phyloP scores from a whole-genome alignment of 139 green algal genomes.

The Chlamydomonas sphaeroides region DNA sequence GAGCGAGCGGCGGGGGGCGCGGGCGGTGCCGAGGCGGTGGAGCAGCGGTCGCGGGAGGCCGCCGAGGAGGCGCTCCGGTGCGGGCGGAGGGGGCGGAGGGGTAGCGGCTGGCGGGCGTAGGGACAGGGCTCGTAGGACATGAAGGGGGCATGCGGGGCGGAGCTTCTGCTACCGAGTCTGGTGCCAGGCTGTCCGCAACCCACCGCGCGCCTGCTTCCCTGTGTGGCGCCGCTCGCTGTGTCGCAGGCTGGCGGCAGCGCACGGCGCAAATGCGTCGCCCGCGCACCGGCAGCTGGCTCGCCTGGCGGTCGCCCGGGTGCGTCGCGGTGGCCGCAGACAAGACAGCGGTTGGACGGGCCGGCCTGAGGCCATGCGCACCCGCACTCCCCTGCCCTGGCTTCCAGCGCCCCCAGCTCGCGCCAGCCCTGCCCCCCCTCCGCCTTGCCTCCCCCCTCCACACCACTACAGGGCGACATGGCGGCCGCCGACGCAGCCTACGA shows the following conservation, averaged over 20 bases:
- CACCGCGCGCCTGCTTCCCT: too few relatives aligned
- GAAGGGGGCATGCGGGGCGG: too few relatives aligned
- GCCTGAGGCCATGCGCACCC: too few relatives aligned
- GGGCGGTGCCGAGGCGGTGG: conserved; percentile 1
- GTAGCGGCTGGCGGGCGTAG: too few relatives aligned
- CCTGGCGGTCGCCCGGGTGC: background rate
- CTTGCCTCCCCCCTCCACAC: background rate
- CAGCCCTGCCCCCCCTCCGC: background rate
- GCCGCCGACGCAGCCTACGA: conserved; percentile 16
- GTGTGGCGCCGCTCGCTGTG: too few relatives aligned
- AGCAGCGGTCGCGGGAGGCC: conserved; percentile 10
- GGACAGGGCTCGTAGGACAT: too few relatives aligned
- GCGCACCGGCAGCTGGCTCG: conserved; percentile 41
- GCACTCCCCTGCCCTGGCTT: too few relatives aligned
- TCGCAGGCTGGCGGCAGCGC: conserved; percentile 19
- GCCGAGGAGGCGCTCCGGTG: conserved; percentile 11
- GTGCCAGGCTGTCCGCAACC: background rate
- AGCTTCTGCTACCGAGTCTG: too few relatives aligned
- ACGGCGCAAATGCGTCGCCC: conserved; percentile 3
- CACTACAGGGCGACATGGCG: background rate
- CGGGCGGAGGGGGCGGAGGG: too few relatives aligned
- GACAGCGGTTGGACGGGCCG: too few relatives aligned
- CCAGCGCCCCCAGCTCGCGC: too few relatives aligned
- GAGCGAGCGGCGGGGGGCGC: conserved; percentile 5
- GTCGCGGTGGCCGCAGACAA: too few relatives aligned